A percentile compares a stretch with the other conserved stretches of the same genome.
These are phyloP conservation scores for Mycena kentingensis DNA, from an alignment of 768 basidiomycete genomes.

Conservation along the genomic window DNA sequence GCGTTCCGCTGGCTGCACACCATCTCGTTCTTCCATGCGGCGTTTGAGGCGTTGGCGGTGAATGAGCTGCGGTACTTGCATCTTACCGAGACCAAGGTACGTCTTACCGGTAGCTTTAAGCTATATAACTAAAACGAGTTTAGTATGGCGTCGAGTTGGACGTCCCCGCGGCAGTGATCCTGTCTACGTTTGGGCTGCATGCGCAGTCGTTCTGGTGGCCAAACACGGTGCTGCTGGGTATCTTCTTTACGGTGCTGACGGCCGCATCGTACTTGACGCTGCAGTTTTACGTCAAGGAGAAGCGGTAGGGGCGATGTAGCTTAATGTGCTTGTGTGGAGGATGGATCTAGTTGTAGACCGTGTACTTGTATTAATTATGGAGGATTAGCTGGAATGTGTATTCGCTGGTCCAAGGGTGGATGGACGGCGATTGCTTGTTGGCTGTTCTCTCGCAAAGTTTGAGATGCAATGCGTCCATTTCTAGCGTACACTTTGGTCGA, in stretches of 20 bases:
- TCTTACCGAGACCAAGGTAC: constrained; percentile 85
- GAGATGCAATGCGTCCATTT: too few species aligned
- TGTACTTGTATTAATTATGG: too few species aligned
- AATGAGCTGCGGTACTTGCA: constrained; percentile 95
- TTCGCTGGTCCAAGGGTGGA: too few species aligned
- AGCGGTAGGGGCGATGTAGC: constrained; percentile 47
- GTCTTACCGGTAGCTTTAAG: constrained; percentile 25
- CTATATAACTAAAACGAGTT: constrained; percentile 5
- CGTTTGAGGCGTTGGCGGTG: constrained; percentile 95
- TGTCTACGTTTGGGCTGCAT: constrained; percentile 90
- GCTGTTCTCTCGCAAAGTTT: too few species aligned
- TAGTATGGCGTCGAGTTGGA: constrained; percentile 97
- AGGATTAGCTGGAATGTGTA: too few species aligned
- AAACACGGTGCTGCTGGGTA: constrained; percentile 80
- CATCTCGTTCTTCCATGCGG: constrained; percentile 97
- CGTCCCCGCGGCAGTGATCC: constrained; percentile 92
- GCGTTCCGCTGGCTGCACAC: constrained; percentile 86
- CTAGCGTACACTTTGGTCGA: too few species aligned
- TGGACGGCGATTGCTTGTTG: too few species aligned
- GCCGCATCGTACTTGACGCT: constrained; percentile 74
- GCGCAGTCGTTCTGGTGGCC: constrained; percentile 99
- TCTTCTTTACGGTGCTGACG: constrained; percentile 85
- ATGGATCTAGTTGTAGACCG: too few species aligned
- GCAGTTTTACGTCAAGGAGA: constrained; percentile 89
- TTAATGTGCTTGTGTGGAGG: too few species aligned